Conservation (phyloP, 2,329 filamentous ascomycete species). For the Emericellopsis cladophorae region DNA sequence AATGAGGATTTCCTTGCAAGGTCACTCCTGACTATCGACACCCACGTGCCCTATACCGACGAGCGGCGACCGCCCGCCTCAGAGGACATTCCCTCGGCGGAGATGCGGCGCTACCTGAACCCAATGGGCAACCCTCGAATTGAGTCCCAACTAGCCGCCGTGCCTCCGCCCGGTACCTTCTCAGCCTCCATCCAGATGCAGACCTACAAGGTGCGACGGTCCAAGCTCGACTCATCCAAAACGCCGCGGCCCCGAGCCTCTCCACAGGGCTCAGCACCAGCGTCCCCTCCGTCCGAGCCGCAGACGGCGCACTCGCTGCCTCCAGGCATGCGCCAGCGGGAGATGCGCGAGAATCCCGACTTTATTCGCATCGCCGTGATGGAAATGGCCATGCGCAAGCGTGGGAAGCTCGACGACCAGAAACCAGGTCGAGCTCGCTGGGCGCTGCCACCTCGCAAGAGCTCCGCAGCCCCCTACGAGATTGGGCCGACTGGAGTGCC, state of each 20-base stretch:
- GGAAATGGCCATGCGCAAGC: slow-evolving; percentile 59
- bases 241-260: not conserved
- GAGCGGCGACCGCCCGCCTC: slow-evolving; percentile 51
- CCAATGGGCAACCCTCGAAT: slow-evolving; percentile 34
- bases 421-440: slow-evolving; percentile 55
- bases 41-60: slow-evolving; percentile 53
- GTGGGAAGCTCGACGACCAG: slow-evolving; percentile 53
- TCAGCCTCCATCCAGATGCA: slow-evolving; percentile 62
- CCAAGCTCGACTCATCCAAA: slow-evolving; percentile 21
- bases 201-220: slow-evolving; percentile 50
- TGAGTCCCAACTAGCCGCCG: slow-evolving; percentile 14
- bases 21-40: slow-evolving; percentile 55
- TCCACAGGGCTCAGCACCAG: slow-evolving; percentile 15
- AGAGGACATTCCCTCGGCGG: slow-evolving; percentile 52
- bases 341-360: slow-evolving; percentile 58
- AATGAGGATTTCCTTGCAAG: slow-evolving; percentile 55
- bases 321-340: slow-evolving; percentile 44
- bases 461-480: slow-evolving; percentile 2
- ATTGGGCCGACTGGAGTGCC: slow-evolving; percentile 4
- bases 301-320: slow-evolving; percentile 5
- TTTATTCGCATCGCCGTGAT: slow-evolving; percentile 60
- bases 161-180: slow-evolving; percentile 26
- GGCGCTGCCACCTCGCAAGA: slow-evolving; percentile 52
- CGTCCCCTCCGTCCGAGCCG: slow-evolving; percentile 8
- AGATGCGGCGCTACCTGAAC: slow-evolving; percentile 55